Evolutionary conservation across 2,329 filamentous ascomycete species (phyloP).

Genomic region (Colletotrichum caudatum): DNA sequence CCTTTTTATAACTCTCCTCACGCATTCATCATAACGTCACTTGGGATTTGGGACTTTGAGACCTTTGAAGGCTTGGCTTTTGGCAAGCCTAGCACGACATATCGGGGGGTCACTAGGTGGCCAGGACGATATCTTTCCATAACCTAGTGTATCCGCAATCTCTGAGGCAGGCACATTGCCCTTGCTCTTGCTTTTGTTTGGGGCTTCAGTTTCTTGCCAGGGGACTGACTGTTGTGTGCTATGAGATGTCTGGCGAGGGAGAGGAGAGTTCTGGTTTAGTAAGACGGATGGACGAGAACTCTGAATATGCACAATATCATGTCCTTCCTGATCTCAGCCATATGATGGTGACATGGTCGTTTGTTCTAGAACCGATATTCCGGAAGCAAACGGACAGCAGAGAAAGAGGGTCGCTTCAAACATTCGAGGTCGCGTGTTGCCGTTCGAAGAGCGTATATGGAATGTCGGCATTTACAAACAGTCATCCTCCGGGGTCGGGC

Average conservation of each 20-base stretch:
- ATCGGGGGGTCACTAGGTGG: neutral
- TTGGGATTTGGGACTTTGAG: neutral
- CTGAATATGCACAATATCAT: neutral
- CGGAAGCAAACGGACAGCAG: neutral
- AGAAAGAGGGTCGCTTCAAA: neutral
- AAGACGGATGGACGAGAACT: neutral
- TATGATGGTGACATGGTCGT: neutral
- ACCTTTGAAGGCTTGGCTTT: too few species aligned
- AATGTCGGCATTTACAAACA: neutral
- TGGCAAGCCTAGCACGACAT: neutral
- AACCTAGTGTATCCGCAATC: constrained; percentile 32
- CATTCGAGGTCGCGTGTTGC: neutral
- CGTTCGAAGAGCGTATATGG: neutral
- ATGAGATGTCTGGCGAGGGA: constrained; percentile 12
- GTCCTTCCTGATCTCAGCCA: neutral
- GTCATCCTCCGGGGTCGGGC: neutral
- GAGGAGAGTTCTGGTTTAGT: constrained; percentile 1
- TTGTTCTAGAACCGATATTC: neutral
- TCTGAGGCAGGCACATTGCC: constrained; percentile 35
- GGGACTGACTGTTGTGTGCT: neutral
- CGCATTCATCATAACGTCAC: neutral
- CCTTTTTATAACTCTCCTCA: too few species aligned
- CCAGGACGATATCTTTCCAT: neutral
- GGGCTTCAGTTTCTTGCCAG: neutral
- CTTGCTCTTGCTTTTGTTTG: constrained; percentile 10